Percentiles rank a stretch among this genome's conserved stretches.
phyloP scores from a whole-genome alignment of 257 asterid genomes.

The Solanum peruvianum region DNA sequence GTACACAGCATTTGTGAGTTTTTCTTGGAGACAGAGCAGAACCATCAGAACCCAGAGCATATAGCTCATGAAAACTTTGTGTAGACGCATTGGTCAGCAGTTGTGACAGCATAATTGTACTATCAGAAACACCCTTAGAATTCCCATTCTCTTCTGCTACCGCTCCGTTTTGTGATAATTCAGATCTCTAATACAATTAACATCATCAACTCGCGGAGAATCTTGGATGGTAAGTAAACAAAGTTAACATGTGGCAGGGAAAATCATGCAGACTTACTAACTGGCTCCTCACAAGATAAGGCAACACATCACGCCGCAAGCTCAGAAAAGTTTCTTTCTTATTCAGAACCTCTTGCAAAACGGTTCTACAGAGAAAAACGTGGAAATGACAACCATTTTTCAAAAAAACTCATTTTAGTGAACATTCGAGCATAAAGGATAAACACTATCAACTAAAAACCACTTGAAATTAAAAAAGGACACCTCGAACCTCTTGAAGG shows the following conservation, averaged over 20 bases:
- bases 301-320: constrained; percentile 83
- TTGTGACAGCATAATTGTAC: constrained; percentile 57
- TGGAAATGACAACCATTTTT: constrained; percentile 1
- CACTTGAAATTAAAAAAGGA: constrained; percentile 7
- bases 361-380: constrained; percentile 38
- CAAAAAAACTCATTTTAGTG: not conserved
- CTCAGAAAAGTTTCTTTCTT: constrained; percentile 71
- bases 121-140: constrained; percentile 43
- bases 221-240: not conserved
- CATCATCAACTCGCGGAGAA: not conserved
- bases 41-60: constrained; percentile 51
- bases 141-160: constrained; percentile 71
- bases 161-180: constrained; percentile 50
- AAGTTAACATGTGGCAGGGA: not conserved
- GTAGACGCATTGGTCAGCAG: constrained; percentile 85
- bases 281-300: constrained; percentile 89
- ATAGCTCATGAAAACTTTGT: constrained; percentile 75
- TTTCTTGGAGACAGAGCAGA: constrained; percentile 32
- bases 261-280: constrained; percentile 49
- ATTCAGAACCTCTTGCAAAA: constrained; percentile 70
- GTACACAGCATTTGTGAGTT: constrained; percentile 86
- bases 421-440: not conserved
- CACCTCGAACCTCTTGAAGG: constrained; percentile 84
- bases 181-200: constrained; percentile 57
- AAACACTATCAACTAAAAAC: constrained; percentile 1